phyloP scores from a whole-genome alignment of 805 yeast species.

The Myxozyma vanderwaltii region DNA sequence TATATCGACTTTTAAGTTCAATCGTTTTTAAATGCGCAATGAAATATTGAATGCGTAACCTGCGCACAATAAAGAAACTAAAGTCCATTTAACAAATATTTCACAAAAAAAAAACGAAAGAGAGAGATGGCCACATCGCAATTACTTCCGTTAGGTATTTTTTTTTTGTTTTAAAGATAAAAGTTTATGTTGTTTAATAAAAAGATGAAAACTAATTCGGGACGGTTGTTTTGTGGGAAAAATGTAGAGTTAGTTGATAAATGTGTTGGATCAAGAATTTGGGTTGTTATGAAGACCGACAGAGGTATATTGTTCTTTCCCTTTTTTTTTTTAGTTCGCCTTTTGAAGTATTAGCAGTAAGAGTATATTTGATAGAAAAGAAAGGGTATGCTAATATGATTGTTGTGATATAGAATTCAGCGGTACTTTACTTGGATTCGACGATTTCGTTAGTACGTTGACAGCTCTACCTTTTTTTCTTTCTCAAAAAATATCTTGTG shows the following conservation, averaged over 20 bases:
- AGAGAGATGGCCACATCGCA: constrained; percentile 31
- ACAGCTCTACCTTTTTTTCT: no score
- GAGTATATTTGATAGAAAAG: no score
- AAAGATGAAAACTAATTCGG: neutral
- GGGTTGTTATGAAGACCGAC: constrained; percentile 65
- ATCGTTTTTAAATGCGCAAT: no score
- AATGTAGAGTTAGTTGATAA: constrained; percentile 84
- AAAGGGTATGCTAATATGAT: no score
- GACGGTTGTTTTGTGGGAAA: neutral
- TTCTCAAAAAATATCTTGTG: no score
- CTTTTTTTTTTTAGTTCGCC: neutral
- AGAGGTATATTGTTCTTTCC: constrained; percentile 40
- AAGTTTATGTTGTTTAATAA: neutral
- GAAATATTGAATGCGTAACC: no score
- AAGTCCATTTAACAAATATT: no score
- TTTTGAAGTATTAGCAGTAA: neutral
- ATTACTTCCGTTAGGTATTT: constrained; percentile 32
- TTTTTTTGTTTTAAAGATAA: no score
- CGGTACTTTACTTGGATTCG: constrained; percentile 91
- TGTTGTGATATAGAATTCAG: constrained; percentile 60
- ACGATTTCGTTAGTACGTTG: constrained; percentile 80
- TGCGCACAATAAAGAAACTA: no score
- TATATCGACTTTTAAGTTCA: no score
- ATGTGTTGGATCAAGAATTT: constrained; percentile 76
- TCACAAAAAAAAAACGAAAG: neutral